Conservation (phyloP, 169 alveolate species). For the Plasmodium reichenowi region DNA sequence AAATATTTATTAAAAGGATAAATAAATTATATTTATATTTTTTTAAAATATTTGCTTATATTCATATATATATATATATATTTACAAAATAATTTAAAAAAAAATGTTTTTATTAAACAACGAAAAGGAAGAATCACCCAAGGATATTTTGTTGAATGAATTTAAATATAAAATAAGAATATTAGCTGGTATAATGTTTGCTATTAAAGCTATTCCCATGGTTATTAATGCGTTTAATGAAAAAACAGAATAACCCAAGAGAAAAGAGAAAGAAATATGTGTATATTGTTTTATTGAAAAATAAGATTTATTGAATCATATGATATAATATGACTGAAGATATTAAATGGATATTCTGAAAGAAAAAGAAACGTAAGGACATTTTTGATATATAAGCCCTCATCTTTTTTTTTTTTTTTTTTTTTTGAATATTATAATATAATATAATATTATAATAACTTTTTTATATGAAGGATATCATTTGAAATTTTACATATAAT, state of each 20-base stretch:
- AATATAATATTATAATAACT: too few relatives aligned
- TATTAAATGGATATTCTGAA: too few relatives aligned
- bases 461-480: too few relatives aligned
- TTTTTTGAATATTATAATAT: too few relatives aligned
- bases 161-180: conserved; percentile 64
- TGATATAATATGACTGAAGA: too few relatives aligned
- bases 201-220: conserved; percentile 35
- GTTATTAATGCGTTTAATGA: conserved; percentile 22
- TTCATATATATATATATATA: neutral
- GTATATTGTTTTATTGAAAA: too few relatives aligned
- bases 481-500: too few relatives aligned
- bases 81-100: too few relatives aligned
- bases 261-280: neutral
- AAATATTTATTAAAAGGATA: too few relatives aligned
- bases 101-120: conserved; percentile 70
- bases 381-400: too few relatives aligned
- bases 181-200: conserved; percentile 49
- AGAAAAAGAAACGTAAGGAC: too few relatives aligned
- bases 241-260: neutral
- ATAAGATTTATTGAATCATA: neutral
- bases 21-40: neutral
- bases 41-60: neutral
- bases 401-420: too few relatives aligned
- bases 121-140: conserved; percentile 71
- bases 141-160: conserved; percentile 63